Percentiles rank a stretch among this genome's conserved stretches.
phyloP scores from a whole-genome alignment of 225 moss, liverwort and hornwort species.

The Pleurozium schreberi region DNA sequence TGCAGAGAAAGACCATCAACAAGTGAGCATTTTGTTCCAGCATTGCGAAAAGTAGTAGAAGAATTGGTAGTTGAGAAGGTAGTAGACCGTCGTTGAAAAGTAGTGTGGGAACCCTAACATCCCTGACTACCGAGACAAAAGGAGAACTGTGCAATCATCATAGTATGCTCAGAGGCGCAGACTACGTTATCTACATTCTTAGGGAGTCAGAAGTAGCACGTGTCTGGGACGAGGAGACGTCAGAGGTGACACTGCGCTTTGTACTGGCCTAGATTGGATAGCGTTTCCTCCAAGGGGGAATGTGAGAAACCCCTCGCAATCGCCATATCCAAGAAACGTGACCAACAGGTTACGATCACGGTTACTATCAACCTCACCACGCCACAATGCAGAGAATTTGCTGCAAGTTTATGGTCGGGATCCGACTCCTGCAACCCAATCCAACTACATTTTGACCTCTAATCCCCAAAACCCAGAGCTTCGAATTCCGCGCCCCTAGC shows the following conservation, averaged over 20 bases:
- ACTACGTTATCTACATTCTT: background rate
- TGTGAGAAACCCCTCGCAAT: background rate
- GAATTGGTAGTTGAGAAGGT: background rate
- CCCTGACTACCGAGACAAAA: background rate
- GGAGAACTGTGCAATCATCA: background rate
- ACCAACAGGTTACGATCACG: background rate
- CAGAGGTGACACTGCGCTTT: background rate
- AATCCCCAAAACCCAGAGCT: background rate
- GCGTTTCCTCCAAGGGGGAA: background rate
- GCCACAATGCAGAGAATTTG: background rate
- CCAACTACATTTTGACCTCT: background rate
- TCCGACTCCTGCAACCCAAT: background rate
- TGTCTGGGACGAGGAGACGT: background rate
- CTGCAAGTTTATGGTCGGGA: background rate
- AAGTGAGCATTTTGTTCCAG: background rate
- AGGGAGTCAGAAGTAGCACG: background rate
- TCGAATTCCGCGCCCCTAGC: background rate
- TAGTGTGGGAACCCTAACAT: background rate
- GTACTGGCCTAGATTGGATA: background rate
- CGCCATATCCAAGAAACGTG: background rate
- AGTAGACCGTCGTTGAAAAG: background rate
- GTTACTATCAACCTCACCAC: background rate
- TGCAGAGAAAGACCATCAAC: background rate
- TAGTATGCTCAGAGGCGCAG: background rate
- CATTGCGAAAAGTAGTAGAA: background rate